These are phyloP conservation scores for Beauveria rudraprayagi DNA, from an alignment of 2,329 filamentous ascomycete species.

Conservation along the genomic window DNA sequence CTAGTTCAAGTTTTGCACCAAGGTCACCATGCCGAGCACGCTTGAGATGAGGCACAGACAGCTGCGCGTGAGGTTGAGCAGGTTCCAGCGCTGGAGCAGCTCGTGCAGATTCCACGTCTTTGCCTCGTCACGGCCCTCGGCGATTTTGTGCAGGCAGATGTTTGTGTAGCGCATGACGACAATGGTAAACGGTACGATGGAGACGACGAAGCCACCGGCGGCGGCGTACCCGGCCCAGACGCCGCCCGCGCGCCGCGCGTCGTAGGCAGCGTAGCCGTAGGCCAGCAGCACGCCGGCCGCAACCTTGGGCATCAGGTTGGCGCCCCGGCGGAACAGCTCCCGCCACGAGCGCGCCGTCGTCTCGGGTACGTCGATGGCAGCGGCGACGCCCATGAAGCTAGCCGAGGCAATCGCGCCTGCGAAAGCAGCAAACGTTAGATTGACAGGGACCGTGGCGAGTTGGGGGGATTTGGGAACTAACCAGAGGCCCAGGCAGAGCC, in stretches of 20 bases:
- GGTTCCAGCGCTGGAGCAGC: slow-evolving; percentile 17
- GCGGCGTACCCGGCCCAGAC: slow-evolving; percentile 27
- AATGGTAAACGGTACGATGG: slow-evolving; percentile 33
- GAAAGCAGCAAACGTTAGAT: no score
- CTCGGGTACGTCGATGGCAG: slow-evolving; percentile 21
- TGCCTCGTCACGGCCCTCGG: slow-evolving; percentile 14
- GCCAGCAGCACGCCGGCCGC: slow-evolving; percentile 24
- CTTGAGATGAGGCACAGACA: slow-evolving; percentile 25
- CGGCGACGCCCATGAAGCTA: slow-evolving; percentile 28
- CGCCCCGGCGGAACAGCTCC: slow-evolving; percentile 28
- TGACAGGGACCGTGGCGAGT: background rate
- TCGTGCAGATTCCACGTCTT: slow-evolving; percentile 11
- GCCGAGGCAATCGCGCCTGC: slow-evolving; percentile 29
- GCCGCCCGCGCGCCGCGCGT: slow-evolving; percentile 18
- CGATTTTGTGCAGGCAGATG: slow-evolving; percentile 21
- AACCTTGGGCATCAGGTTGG: slow-evolving; percentile 29
- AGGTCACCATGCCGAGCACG: slow-evolving; percentile 12
- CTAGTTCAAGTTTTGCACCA: slow-evolving; percentile 6
- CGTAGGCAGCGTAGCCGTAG: slow-evolving; percentile 30
- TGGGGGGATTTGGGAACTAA: slow-evolving; percentile 13
- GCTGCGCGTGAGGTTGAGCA: slow-evolving; percentile 24
- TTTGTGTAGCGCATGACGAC: slow-evolving; percentile 31
- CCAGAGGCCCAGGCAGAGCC: slow-evolving; percentile 31
- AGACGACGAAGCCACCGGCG: slow-evolving; percentile 25
- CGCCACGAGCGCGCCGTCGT: slow-evolving; percentile 29